phyloP scores from a whole-genome alignment of 2,329 filamentous ascomycete species.

The Mariannaea sp. region DNA sequence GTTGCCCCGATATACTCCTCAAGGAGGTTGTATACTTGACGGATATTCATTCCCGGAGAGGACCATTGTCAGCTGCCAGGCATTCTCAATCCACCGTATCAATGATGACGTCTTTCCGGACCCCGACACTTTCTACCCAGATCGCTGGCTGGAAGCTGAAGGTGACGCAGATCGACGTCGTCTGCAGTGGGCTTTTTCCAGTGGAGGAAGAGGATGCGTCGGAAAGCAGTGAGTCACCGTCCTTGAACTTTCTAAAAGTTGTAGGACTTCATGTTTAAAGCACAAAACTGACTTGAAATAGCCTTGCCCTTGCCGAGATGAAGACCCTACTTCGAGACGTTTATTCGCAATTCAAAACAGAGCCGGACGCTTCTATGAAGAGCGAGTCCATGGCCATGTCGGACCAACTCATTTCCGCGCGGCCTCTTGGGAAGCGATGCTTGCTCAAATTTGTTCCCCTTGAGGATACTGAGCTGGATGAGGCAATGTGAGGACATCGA shows the following conservation, averaged over 20 bases:
- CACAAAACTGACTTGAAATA: constrained; percentile 19
- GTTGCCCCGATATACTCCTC: constrained; percentile 63
- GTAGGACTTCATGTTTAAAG: neutral
- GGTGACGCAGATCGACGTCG: constrained; percentile 73
- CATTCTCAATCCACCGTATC: constrained; percentile 63
- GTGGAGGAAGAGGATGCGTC: constrained; percentile 67
- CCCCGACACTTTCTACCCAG: constrained; percentile 77
- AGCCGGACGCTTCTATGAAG: constrained; percentile 59
- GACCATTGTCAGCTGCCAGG: constrained; percentile 65
- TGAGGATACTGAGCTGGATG: constrained; percentile 7
- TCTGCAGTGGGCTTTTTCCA: constrained; percentile 68
- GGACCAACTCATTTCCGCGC: constrained; percentile 70
- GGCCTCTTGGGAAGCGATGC: constrained; percentile 64
- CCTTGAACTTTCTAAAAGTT: constrained; percentile 24
- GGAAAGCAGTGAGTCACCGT: constrained; percentile 64
- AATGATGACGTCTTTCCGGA: constrained; percentile 74
- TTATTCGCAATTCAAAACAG: constrained; percentile 62
- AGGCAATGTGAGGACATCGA: neutral
- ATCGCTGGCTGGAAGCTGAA: constrained; percentile 77
- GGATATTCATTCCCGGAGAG: constrained; percentile 57
- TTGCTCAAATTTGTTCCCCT: constrained; percentile 55
- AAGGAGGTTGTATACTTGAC: constrained; percentile 59
- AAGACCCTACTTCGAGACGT: constrained; percentile 66
- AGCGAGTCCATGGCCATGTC: constrained; percentile 65
- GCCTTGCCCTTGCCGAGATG: constrained; percentile 69